Percentiles rank a stretch among this genome's conserved stretches.
Evolutionary conservation across 768 basidiomycete species (phyloP).

Genomic region (Suillus tomentosus): DNA sequence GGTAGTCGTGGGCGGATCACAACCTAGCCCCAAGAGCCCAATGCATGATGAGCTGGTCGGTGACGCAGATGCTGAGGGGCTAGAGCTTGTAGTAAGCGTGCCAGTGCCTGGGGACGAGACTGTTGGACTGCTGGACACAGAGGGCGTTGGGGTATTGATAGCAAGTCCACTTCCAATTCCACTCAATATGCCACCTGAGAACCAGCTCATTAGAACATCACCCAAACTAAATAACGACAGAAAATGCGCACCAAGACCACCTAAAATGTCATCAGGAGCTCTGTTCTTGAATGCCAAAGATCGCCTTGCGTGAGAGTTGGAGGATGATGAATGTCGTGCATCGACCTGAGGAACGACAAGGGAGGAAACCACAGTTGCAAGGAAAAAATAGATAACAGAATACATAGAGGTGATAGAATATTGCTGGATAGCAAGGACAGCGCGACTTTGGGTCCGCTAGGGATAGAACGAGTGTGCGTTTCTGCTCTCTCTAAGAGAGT

Average conservation of each 20-base stretch:
- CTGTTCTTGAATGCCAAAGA: slow-evolving; percentile 30
- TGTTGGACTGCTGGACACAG: slow-evolving; percentile 11
- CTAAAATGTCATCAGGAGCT: slow-evolving; percentile 14
- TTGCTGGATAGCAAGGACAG: slow-evolving; percentile 35
- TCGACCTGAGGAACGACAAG: slow-evolving; percentile 28
- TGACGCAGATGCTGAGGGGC: slow-evolving; percentile 2
- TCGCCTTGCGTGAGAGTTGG: slow-evolving; percentile 37
- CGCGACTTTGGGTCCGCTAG: slow-evolving; percentile 29
- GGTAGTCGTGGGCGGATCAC: slow-evolving; percentile 5
- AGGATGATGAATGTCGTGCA: slow-evolving; percentile 43
- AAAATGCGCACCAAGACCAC: slow-evolving; percentile 21
- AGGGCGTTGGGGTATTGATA: slow-evolving; percentile 17
- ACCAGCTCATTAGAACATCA: not conserved
- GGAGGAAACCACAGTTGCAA: slow-evolving; percentile 29
- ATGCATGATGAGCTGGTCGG: slow-evolving; percentile 7
- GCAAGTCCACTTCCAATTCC: not conserved
- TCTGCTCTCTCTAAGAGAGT: slow-evolving; percentile 17
- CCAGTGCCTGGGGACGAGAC: slow-evolving; percentile 9
- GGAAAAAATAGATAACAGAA: slow-evolving; percentile 23
- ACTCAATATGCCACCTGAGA: slow-evolving; percentile 6
- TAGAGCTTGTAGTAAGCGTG: slow-evolving; percentile 5
- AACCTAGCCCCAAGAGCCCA: slow-evolving; percentile 15
- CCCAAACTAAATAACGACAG: slow-evolving; percentile 9
- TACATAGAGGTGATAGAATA: slow-evolving; percentile 35
- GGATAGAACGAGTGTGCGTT: slow-evolving; percentile 43